Evolutionary conservation across 2,329 filamentous ascomycete species (phyloP), one percentile per base, ranked within the genome.

Genomic region (Colletotrichum brevisporum): DNA sequence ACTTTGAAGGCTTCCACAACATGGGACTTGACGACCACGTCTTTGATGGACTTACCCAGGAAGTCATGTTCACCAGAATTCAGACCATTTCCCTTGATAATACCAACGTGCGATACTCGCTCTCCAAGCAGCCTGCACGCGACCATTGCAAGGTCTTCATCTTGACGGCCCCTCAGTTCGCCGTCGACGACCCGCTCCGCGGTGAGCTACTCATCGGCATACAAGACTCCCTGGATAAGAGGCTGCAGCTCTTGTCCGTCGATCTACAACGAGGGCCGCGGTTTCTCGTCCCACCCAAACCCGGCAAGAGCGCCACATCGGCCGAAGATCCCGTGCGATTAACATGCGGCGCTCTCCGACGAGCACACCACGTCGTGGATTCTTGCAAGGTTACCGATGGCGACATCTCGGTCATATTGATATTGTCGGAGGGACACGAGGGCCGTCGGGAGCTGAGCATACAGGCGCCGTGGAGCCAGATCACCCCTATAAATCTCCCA

Each of bases 21-120:
- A 92, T 93, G 88, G 91, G 89, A 1, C 83, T 94, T 24, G 90
- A 92, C 62, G 91, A 93, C 75, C 87, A 90, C n/a, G 88, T 89
- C 70, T 89, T 92, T 68, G 91, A 93, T 67, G 90, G 91, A 0
- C 81, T 95, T 9, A 86, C 89, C 16, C 90, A 91, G 67, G 92
- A 95, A 76, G 85, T 95, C n/a, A 79, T 92, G 12, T 86, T 95
- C 57, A 88, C 86, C 16, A 93, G 91, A 74, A 87, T 95, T 31
- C 90, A 92, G 72, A 91, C 86, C 68, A 87, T 93, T 64, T 83
- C 90, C 5, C 81, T 90, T 76, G 84, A 92, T 65, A 88, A 88
- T 73, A 83, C 82, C 51, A 90, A 89, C 74, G 81, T 91, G 47
- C 86, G 88, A 4, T 90, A 90, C 74, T 90, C 88, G 6, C 81